Percentiles rank a stretch among this genome's conserved stretches.
Conservation (phyloP, 352 stramenopile genomes). For the Lagenidium sp. region DNA sequence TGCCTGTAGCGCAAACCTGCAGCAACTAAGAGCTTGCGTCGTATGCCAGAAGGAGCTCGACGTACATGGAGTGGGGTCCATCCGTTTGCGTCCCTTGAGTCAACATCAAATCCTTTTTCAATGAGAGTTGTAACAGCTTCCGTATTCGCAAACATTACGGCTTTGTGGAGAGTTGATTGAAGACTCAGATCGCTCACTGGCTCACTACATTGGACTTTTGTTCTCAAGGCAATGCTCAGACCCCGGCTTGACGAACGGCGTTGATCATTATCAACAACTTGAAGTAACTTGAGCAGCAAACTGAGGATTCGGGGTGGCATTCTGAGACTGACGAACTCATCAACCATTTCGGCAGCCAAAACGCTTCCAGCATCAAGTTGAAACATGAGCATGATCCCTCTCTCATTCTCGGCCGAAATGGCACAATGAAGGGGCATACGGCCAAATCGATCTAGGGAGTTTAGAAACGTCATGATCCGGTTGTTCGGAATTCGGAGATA, state of each 20-base stretch:
- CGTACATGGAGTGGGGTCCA: conserved; percentile 57
- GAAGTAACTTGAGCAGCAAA: conserved; percentile 24
- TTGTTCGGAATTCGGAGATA: too few species aligned
- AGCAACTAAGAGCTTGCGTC: too few species aligned
- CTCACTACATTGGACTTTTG: too few species aligned
- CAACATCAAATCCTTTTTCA: conserved; percentile 21
- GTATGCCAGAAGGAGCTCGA: too few species aligned
- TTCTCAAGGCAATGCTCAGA: too few species aligned
- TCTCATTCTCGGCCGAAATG: conserved; percentile 22
- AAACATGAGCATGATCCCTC: conserved; percentile 26
- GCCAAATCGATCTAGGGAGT: neutral
- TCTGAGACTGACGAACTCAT: conserved; percentile 21
- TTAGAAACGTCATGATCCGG: neutral
- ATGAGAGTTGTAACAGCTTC: conserved; percentile 28
- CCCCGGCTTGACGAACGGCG: too few species aligned
- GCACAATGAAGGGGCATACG: conserved; percentile 34
- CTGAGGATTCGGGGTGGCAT: conserved; percentile 14
- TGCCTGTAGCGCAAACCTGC: conserved; percentile 40
- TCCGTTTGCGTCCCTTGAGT: conserved; percentile 34
- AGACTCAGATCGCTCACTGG: too few species aligned
- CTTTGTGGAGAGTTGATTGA: conserved; percentile 32
- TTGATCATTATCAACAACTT: conserved; percentile 38
- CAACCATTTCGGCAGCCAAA: conserved; percentile 17
- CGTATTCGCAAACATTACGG: conserved; percentile 36
- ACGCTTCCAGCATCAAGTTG: conserved; percentile 15